These are phyloP conservation scores for Vigna mungo DNA, from an alignment of 306 rosid species.

Conservation along the genomic window DNA sequence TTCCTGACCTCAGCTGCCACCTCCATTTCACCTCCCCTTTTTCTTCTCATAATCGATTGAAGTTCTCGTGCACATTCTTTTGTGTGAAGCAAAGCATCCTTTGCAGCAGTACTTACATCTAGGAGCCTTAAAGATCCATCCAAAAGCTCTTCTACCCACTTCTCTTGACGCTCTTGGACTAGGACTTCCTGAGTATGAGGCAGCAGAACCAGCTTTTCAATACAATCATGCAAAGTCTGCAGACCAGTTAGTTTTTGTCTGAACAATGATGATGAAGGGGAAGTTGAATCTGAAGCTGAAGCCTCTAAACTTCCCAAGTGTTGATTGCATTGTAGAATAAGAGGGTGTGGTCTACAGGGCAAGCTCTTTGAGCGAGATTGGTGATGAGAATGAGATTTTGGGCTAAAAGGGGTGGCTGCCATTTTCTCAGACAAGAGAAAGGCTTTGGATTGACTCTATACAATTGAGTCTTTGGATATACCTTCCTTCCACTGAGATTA, in stretches of 20 bases:
- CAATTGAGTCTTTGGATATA: slow-evolving; percentile 41
- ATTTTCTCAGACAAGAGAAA: slow-evolving; percentile 41
- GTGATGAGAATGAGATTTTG: slow-evolving; percentile 44
- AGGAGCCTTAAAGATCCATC: slow-evolving; percentile 61
- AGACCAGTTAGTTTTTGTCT: slow-evolving; percentile 37
- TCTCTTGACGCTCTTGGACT: slow-evolving; percentile 47
- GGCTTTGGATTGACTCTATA: slow-evolving; percentile 28
- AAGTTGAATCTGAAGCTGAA: slow-evolving; percentile 44
- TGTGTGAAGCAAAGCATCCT: slow-evolving; percentile 56
- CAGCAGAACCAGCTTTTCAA: slow-evolving; percentile 43
- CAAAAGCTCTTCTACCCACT: slow-evolving; percentile 54
- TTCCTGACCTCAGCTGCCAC: slow-evolving; percentile 49
- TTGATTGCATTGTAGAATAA: slow-evolving; percentile 57
- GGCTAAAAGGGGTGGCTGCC: slow-evolving; percentile 45
- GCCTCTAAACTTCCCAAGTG: slow-evolving; percentile 50
- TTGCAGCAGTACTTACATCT: slow-evolving; percentile 53
- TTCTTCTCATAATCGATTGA: slow-evolving; percentile 60
- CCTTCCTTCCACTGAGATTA: slow-evolving; percentile 31
- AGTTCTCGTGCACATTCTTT: slow-evolving; percentile 58
- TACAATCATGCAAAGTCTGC: slow-evolving; percentile 47
- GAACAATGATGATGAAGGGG: slow-evolving; percentile 48
- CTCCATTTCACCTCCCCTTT: slow-evolving; percentile 58
- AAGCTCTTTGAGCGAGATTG: slow-evolving; percentile 56
- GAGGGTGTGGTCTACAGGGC: slow-evolving; percentile 56
- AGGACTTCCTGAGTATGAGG: slow-evolving; percentile 46